These are phyloP conservation scores for Amylocarpus encephaloides DNA, from an alignment of 2,329 filamentous ascomycete species.

Conservation along the genomic window DNA sequence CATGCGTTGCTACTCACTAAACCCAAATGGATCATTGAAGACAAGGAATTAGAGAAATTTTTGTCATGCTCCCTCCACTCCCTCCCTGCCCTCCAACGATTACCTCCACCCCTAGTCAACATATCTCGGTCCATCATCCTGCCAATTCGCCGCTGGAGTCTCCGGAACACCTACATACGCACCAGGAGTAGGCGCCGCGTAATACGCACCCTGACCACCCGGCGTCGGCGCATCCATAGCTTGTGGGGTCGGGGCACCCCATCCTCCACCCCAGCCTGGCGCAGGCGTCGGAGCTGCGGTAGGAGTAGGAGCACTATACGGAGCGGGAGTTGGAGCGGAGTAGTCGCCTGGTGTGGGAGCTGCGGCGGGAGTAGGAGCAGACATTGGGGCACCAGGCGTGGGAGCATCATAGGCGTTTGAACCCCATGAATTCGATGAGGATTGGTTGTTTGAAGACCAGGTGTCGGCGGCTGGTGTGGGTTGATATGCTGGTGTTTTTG, in stretches of 20 bases:
- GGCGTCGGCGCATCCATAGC: slow-evolving; percentile 46
- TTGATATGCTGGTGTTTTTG: slow-evolving; percentile 65
- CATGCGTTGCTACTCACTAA: no score
- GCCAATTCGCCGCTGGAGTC: slow-evolving; percentile 49
- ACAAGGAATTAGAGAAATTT: no score
- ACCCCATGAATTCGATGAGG: slow-evolving; percentile 36
- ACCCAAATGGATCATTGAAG: no score
- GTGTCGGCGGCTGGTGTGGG: slow-evolving; percentile 57
- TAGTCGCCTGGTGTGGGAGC: slow-evolving; percentile 68
- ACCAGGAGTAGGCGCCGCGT: slow-evolving; percentile 30
- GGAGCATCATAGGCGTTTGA: slow-evolving; percentile 58
- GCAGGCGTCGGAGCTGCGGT: slow-evolving; percentile 63
- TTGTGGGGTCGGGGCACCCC: slow-evolving; percentile 41
- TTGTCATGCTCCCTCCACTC: no score
- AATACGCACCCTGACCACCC: slow-evolving; percentile 32
- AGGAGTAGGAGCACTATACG: slow-evolving; percentile 44
- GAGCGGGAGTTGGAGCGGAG: slow-evolving; percentile 40
- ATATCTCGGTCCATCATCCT: slow-evolving; percentile 39
- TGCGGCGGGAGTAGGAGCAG: slow-evolving; percentile 56
- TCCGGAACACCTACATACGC: slow-evolving; percentile 41
- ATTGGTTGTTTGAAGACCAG: slow-evolving; percentile 20
- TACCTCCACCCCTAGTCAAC: slow-evolving; percentile 21
- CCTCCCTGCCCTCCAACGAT: no score
- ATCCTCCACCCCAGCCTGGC: slow-evolving; percentile 45
- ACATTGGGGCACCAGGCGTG: slow-evolving; percentile 54